phyloP scores from a whole-genome alignment of 1,284 basidiomycete genomes.

The Cryptococcus sp. region DNA sequence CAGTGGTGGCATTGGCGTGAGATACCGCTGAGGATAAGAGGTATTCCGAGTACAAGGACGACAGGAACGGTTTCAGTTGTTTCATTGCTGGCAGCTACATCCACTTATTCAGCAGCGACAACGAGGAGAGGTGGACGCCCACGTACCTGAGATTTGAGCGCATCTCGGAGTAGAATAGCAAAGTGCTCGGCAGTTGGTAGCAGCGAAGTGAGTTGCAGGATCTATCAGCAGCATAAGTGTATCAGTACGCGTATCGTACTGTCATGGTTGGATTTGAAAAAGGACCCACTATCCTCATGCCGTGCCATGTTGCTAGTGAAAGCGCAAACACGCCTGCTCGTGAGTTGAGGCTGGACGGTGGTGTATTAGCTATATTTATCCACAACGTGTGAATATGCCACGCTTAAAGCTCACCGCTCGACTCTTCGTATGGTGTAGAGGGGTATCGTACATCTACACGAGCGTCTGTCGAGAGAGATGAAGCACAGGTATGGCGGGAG shows the following conservation, averaged over 20 bases:
- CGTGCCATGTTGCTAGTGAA: conserved; percentile 92
- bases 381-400: too few relatives aligned
- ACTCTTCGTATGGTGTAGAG: conserved; percentile 91
- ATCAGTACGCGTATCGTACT: background rate
- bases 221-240: conserved; percentile 57
- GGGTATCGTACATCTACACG: conserved; percentile 87
- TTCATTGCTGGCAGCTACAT: conserved; percentile 86
- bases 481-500: conserved; percentile 91
- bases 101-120: background rate
- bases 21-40: conserved; percentile 57
- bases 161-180: conserved; percentile 83
- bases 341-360: conserved; percentile 63
- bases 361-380: too few relatives aligned
- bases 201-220: conserved; percentile 93
- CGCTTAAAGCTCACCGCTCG: conserved; percentile 61
- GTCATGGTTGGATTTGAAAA: background rate
- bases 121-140: background rate
- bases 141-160: conserved; percentile 74
- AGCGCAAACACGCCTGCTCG: conserved; percentile 93
- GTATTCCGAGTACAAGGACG: conserved; percentile 93
- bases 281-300: conserved; percentile 81
- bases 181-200: conserved; percentile 93
- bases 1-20: background rate
- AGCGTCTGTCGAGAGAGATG: conserved; percentile 85
- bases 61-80: conserved; percentile 82